Conservation (phyloP, 345 rosid species). For the Noccaea caerulescens region DNA sequence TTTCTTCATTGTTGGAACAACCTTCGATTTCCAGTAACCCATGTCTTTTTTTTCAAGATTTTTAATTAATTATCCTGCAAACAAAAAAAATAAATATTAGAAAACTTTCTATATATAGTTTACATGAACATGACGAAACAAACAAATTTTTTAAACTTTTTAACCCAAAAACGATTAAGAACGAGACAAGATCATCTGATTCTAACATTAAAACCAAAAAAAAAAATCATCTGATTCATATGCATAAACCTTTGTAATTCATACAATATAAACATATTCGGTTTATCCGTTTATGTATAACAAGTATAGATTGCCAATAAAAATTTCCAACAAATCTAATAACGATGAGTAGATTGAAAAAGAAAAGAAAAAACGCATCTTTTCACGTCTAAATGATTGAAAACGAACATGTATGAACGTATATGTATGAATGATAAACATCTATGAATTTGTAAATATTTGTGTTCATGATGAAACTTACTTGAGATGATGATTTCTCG, state of each 20-base stretch:
- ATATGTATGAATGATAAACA: background rate
- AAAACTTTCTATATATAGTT: background rate
- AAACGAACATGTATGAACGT: background rate
- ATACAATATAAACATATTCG: background rate
- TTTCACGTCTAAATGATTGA: constrained; percentile 1
- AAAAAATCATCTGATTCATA: constrained; percentile 1
- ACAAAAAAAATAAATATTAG: background rate
- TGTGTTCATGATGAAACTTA: constrained; percentile 27
- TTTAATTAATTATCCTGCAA: constrained; percentile 14
- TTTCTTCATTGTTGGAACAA: constrained; percentile 78
- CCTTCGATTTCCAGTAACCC: constrained; percentile 86
- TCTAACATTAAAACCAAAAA: too few relatives aligned
- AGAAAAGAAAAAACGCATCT: background rate
- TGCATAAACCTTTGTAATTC: background rate
- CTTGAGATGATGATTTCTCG: constrained; percentile 32
- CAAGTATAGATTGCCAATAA: background rate
- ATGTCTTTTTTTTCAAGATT: constrained; percentile 33
- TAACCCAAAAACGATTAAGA: background rate
- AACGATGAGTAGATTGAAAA: constrained; percentile 1
- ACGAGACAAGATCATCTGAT: constrained; percentile 16
- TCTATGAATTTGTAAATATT: background rate
- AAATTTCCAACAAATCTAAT: background rate
- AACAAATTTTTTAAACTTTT: background rate
- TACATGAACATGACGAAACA: background rate
- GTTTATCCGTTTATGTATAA: constrained; percentile 1